Percentiles rank a stretch among this genome's conserved stretches.
These are phyloP conservation scores for Amyloporia xantha DNA, from an alignment of 768 basidiomycete genomes.

Conservation along the genomic window DNA sequence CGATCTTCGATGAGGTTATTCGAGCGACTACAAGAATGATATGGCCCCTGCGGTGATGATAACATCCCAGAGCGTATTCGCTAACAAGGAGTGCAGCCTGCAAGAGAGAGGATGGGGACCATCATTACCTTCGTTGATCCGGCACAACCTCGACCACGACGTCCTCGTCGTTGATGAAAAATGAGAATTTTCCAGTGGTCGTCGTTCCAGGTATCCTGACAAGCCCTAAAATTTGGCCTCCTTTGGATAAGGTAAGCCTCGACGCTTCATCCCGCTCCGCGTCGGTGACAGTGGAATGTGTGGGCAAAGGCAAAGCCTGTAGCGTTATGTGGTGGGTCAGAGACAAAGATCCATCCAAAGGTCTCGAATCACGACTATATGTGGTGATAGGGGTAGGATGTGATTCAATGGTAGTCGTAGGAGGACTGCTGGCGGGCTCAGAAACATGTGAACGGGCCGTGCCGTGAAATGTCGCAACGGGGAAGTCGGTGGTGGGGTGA, in stretches of 20 bases:
- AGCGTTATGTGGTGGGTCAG: constrained; percentile 37
- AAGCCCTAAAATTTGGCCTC: constrained; percentile 9
- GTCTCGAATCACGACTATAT: background rate
- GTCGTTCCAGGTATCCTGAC: constrained; percentile 13
- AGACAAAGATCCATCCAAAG: constrained; percentile 16
- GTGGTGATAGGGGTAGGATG: background rate
- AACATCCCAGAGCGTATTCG: too few species aligned
- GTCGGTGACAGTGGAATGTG: constrained; percentile 7
- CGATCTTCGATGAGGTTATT: too few species aligned
- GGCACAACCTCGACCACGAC: too few species aligned
- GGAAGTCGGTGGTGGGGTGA: too few species aligned
- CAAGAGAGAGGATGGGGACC: too few species aligned
- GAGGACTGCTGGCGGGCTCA: background rate
- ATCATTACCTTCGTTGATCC: too few species aligned
- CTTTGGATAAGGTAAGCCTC: constrained; percentile 7
- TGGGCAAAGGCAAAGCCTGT: constrained; percentile 16
- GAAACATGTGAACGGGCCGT: background rate
- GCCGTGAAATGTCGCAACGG: too few species aligned
- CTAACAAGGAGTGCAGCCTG: too few species aligned
- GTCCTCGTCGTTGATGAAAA: too few species aligned
- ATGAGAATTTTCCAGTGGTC: background rate
- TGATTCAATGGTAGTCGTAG: background rate
- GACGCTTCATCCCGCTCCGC: constrained; percentile 4
- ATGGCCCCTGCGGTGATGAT: too few species aligned
- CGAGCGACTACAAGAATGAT: too few species aligned